Evolutionary conservation across 2,329 filamentous ascomycete genomes (phyloP), one percentile per base, ranked within the genome.

Genomic region (Stagonosporopsis rhizophila): DNA sequence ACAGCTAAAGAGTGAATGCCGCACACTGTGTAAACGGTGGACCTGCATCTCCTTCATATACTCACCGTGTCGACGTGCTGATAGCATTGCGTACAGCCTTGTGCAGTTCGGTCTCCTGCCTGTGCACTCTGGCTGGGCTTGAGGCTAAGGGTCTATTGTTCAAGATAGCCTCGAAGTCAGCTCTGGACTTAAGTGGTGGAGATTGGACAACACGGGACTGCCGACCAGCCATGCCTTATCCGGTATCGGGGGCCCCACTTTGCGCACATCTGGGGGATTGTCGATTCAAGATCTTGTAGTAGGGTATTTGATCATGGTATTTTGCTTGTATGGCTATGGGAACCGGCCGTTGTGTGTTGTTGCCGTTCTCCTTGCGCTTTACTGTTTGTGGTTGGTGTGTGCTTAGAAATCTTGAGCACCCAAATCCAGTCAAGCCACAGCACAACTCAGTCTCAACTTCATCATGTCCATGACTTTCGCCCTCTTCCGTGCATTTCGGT

Each of bases 1-100:
- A 57, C 44, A 57, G 54, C 54, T 39, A 57, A 57, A 52, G 54
- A 57, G 48, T 52, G 54, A 44, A 52, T 52, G 48, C 54, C 22
- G 54, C 48, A 52, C 54, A 44, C 48, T 48, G 37, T 44, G 30
- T n/a, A 30, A 38, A 52, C 15, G 19, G 14, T 34, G 23, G 44
- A 37, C 8, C 22, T 44, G 20, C 34, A 28, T 40, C 25, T 40
- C 22, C 48, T 44, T 48, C 48, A 57, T 39, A 57, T 57, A 57
- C 54, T 38, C 14, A 40, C 32, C 19, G 15, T 19, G 3, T 32
- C 3, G 14, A 5, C 11, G 8, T 32, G n/a, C 1, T 37, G 7
- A 32, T 17, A 17, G n/a, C 30, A 34, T 39, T 8, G 19, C 17
- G 17, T 6, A n/a, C 39, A 48, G 48, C 27, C 54, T 52, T 11